Evolutionary conservation across 2,329 filamentous ascomycete genomes (phyloP).

Genomic region (Neurospora sp.): DNA sequence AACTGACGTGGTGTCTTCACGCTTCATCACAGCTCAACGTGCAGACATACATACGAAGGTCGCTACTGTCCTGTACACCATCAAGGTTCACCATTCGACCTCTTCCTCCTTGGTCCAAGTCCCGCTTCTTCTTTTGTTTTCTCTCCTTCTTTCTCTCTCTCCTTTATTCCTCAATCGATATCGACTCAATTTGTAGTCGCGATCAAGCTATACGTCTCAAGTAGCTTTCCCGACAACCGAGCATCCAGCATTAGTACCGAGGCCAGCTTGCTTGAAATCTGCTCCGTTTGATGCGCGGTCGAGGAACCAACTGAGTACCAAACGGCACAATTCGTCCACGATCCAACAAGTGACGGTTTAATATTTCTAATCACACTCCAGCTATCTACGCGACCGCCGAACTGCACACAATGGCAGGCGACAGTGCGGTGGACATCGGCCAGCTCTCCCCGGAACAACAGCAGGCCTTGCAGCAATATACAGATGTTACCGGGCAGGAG

Average conservation of each 20-base stretch:
- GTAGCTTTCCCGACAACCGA: background rate
- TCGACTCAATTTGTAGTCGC: background rate
- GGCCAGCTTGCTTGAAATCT: background rate
- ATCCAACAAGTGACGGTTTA: background rate
- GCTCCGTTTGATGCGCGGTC: background rate
- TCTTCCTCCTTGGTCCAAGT: background rate
- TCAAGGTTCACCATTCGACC: background rate
- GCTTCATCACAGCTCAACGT: background rate
- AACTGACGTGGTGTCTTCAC: background rate
- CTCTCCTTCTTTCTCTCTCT: background rate
- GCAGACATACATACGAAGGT: background rate
- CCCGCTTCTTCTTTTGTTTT: background rate
- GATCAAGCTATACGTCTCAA: background rate
- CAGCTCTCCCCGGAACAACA: slow-evolving; percentile 71
- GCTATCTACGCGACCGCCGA: background rate
- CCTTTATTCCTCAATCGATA: background rate
- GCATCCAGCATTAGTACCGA: background rate
- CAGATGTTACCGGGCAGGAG: slow-evolving; percentile 77
- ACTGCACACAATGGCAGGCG: slow-evolving; percentile 29
- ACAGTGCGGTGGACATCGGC: slow-evolving; percentile 46
- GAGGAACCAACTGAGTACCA: background rate
- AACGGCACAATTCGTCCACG: background rate
- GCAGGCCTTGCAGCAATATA: slow-evolving; percentile 78
- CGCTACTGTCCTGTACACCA: background rate
- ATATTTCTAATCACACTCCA: background rate